Evolutionary conservation across 345 rosid species (phyloP), one percentile per base, ranked within the genome.

Genomic region (Trapa incisa): DNA sequence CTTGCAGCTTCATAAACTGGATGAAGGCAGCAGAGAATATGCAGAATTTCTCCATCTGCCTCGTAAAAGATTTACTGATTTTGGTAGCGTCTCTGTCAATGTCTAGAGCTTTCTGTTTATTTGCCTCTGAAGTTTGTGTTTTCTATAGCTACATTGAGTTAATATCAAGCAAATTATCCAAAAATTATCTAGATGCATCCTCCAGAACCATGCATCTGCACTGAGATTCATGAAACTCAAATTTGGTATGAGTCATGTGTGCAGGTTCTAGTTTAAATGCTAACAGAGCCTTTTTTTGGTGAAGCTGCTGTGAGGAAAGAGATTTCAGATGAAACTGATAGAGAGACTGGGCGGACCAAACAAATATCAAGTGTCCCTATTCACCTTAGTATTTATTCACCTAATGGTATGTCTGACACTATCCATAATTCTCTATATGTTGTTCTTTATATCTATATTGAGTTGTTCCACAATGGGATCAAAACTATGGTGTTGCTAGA

Each of bases 291-390:
- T n/a, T 8, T 41, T 41, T 5, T 71, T 16, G 70, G 37, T 74
- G 66, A 73, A 94, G 99, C 90, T 77, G 97, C 97, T 68, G 97
- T 95, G 79, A 84, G 99, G 85, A 91, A 86, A 84, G 99, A 95
- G 88, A 95, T 95, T 73, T 82, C 86, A 72, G 99, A 95, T 70
- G 99, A 95, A 84, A 95, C 99, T 57, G 99, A 95, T 80, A 67
- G 99, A 76, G 99, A 95, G 83, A 95, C 99, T 52, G 99, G 99
- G 15, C 87, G 90, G 9, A 47, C 83, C 71, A 95, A 89, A 67
- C 91, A 85, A 52, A 95, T 95, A 65, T 95, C 99, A 36, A 87
- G 89, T 64, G 96, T 91, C 68, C 99, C 99, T 60, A 95, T 95
- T 81, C 99, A 95, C 79, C 95, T 95, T 53, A 91, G 97, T 67